Conservation (phyloP, 345 rosid species). For the Citrus unshiu region DNA sequence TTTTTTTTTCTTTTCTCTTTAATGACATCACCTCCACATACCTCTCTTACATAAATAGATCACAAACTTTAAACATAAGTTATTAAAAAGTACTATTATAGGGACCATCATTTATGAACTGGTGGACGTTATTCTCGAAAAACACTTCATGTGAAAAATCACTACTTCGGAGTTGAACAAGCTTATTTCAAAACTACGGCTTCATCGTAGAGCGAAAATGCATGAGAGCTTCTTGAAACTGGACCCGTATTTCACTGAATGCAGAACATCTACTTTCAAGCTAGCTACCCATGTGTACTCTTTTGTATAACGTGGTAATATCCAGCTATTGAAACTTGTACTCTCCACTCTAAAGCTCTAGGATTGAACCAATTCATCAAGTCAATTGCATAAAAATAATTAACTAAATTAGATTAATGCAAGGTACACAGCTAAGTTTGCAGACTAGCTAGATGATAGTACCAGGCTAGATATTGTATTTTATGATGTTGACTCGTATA, state of each 20-base stretch:
- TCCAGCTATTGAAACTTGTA: background rate
- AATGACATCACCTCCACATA: background rate
- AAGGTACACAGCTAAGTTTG: background rate
- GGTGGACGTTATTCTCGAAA: background rate
- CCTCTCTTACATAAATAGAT: background rate
- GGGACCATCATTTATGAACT: background rate
- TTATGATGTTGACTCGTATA: background rate
- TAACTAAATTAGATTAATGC: no score
- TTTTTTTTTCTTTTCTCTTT: no score
- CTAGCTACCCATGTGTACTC: background rate
- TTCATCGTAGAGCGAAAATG: background rate
- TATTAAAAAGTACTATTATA: background rate
- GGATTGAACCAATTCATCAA: background rate
- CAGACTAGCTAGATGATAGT: background rate
- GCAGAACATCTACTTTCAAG: background rate
- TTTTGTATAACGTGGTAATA: no score
- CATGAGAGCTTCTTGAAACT: background rate
- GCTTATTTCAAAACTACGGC: background rate
- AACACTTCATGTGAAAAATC: background rate
- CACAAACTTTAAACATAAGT: background rate
- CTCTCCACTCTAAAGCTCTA: background rate
- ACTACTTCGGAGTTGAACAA: background rate
- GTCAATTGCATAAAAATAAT: background rate
- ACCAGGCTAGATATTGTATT: background rate
- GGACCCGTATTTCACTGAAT: background rate